Base-by-base conservation (phyloP, 192 early-diverging fungal genomes). In the Chytriomyces confervae region DNA sequence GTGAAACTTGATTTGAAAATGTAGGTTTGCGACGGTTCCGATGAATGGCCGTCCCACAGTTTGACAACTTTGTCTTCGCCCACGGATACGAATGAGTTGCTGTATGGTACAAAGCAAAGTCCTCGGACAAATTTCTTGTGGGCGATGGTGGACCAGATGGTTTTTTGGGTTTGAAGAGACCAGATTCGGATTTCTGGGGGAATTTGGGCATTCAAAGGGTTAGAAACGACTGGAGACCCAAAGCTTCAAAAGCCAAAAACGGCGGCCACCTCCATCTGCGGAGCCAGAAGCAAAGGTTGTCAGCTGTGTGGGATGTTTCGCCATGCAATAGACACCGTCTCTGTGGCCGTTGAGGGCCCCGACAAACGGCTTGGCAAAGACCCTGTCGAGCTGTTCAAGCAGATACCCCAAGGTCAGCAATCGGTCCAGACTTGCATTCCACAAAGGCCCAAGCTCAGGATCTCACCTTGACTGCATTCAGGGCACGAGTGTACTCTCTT, bases 311-410 rank as follows among this genome's bases (percentile, higher is more conserved):
- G 98, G 96, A 75, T 99, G 95, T 83, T 98, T 98, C 0, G 93
- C 91, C 89, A 99, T 90, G 69, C 91, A 84, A 78, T 99, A 98
- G 18, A 99, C 94, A 53, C 98, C 98, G 69, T 98, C 98, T 50
- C 94, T 86, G 72, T 99, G 98, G 0, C 98, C 98, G 57, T 84
- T 85, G 29, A 99, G 83, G 18, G 94, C 90, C 6, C 91, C 95
- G 27, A 99, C 81, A 77, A 99, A 99, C 16, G 98, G 98, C 80
- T 98, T 98, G 66, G 98, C 95, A 87, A 98, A 95, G 88, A 99
- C 84, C 48, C 96, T 87, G 75, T 98, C 96, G 24, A 98, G 77
- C 53, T 36, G 36, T 36, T 27, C 36, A 36, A 36, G 36, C 36
- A 36, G 36, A 36, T 36, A 36, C 36, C 29, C 0, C 36, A 4